Conservation (phyloP, 108 stramenopile genomes). For the Nannochloropsis salina region DNA sequence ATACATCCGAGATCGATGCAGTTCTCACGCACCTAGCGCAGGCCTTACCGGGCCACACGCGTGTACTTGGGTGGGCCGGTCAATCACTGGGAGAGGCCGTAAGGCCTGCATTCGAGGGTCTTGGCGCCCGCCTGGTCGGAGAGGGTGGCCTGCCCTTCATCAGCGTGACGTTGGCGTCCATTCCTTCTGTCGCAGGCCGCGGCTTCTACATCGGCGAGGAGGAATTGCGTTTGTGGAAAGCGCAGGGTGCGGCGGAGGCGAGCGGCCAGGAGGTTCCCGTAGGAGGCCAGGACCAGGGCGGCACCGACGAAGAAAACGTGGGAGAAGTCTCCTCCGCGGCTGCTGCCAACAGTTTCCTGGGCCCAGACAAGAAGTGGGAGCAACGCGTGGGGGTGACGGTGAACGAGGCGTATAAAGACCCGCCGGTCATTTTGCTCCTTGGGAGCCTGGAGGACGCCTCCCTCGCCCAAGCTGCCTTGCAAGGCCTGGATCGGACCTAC, state of each 20-base stretch:
- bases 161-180: neutral
- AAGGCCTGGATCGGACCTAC: constrained; percentile 5
- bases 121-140: neutral
- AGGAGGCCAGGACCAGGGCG: neutral
- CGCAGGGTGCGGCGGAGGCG: neutral
- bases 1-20: neutral
- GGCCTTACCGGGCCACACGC: neutral
- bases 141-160: neutral
- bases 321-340: neutral
- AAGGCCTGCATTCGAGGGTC: neutral
- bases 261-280: neutral
- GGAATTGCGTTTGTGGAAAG: neutral
- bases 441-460: neutral
- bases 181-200: neutral
- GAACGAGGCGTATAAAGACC: neutral
- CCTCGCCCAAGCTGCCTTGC: neutral
- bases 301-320: neutral
- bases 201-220: neutral
- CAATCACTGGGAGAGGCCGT: neutral
- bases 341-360: neutral
- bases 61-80: neutral
- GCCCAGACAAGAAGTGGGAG: constrained; percentile 9
- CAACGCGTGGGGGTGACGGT: neutral
- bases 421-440: neutral
- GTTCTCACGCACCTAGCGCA: neutral